phyloP scores from a whole-genome alignment of 2,329 filamentous ascomycete species.

The Phyllosticta capitalensis region DNA sequence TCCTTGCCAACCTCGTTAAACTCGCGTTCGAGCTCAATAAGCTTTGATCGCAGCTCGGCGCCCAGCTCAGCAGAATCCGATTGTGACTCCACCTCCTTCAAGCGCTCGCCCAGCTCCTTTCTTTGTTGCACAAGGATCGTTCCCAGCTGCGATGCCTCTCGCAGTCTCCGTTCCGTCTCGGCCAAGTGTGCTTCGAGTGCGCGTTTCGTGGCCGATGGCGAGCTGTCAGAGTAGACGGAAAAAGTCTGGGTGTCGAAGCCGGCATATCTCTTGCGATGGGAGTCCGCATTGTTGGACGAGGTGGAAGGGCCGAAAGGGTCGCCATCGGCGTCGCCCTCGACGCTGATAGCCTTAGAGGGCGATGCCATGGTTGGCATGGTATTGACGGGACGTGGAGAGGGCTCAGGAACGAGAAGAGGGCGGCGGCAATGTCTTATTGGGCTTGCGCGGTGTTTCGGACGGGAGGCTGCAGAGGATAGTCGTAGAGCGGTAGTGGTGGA shows the following conservation, averaged over 20 bases:
- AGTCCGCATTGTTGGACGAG: slow-evolving; percentile 21
- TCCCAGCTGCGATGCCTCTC: slow-evolving; percentile 83
- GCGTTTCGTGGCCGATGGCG: slow-evolving; percentile 77
- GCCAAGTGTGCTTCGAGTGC: slow-evolving; percentile 84
- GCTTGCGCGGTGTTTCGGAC: neutral
- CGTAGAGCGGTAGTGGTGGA: neutral
- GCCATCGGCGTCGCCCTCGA: slow-evolving; percentile 26
- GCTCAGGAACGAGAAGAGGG: neutral
- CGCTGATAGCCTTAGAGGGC: slow-evolving; percentile 30
- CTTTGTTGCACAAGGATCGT: slow-evolving; percentile 81
- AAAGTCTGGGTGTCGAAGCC: slow-evolving; percentile 75
- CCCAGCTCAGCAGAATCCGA: slow-evolving; percentile 63
- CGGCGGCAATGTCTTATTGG: neutral
- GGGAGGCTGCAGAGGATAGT: slow-evolving; percentile 1
- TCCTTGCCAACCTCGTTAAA: slow-evolving; percentile 91
- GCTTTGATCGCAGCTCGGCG: slow-evolving; percentile 70
- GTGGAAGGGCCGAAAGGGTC: slow-evolving; percentile 37
- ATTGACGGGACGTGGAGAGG: neutral
- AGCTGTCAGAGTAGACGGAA: slow-evolving; percentile 63
- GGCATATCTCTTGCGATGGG: slow-evolving; percentile 60
- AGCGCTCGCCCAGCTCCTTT: slow-evolving; percentile 67
- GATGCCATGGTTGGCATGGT: slow-evolving; percentile 34
- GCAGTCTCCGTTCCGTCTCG: slow-evolving; percentile 83
- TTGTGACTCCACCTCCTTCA: slow-evolving; percentile 76
- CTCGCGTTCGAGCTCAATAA: slow-evolving; percentile 83